Percentiles rank a stretch among this genome's conserved stretches.
Evolutionary conservation across 192 early-diverging fungal genomes (phyloP).

Genomic region (Helicostylum pulchrum): DNA sequence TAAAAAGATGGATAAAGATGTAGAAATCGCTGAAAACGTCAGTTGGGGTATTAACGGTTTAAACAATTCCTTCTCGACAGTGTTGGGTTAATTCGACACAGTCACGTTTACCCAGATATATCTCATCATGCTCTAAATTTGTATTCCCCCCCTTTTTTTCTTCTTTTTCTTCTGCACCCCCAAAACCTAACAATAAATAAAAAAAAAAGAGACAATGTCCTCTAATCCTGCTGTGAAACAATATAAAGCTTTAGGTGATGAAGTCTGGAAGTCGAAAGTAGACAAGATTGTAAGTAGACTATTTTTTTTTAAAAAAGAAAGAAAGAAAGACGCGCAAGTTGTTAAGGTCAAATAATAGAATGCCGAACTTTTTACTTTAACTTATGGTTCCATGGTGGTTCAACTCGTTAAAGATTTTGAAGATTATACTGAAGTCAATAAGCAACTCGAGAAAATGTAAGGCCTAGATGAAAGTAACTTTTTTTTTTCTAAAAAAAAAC

Average conservation of each 20-base stretch:
- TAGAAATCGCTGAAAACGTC: conserved; percentile 4
- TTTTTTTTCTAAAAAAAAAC: neutral
- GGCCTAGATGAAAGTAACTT: conserved; percentile 10
- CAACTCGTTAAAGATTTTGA: conserved; percentile 94
- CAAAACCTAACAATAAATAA: neutral
- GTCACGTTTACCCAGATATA: neutral
- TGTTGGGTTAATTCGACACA: neutral
- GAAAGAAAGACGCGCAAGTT: neutral
- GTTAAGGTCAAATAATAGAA: conserved; percentile 44
- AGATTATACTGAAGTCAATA: conserved; percentile 90
- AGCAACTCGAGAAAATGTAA: conserved; percentile 97
- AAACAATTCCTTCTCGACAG: neutral
- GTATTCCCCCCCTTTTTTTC: conserved; percentile 1
- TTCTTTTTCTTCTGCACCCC: neutral
- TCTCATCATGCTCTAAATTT: neutral
- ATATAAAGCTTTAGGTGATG: conserved; percentile 83
- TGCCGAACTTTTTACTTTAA: conserved; percentile 94
- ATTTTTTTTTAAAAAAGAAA: neutral
- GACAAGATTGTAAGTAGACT: conserved; percentile 84
- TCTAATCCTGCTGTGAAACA: conserved; percentile 49
- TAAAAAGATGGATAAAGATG: neutral
- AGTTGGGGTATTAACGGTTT: conserved; percentile 4
- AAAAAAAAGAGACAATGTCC: conserved; percentile 21
- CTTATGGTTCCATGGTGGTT: conserved; percentile 95
- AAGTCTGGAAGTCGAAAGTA: conserved; percentile 91